Conservation (phyloP, 1,284 basidiomycete genomes). For the Microbotryum lychnidis-dioicae region DNA sequence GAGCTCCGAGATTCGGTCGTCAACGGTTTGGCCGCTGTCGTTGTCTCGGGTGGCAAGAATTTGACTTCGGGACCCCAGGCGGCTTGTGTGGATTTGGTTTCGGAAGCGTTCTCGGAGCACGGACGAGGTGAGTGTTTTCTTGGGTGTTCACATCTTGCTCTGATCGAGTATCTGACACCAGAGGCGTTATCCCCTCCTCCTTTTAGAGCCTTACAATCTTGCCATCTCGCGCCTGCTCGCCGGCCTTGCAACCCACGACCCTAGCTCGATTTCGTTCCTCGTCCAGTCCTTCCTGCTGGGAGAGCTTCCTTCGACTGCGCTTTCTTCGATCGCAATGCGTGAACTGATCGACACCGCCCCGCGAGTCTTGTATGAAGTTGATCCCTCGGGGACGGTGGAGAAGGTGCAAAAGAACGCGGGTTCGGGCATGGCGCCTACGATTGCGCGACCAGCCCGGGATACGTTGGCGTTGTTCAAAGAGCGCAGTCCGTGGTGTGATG, state of each 20-base stretch:
- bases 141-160: conserved; percentile 48
- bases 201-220: conserved; percentile 60
- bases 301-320: conserved; percentile 56
- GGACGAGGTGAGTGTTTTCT: conserved; percentile 42
- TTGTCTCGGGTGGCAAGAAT: conserved; percentile 62
- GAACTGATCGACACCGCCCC: conserved; percentile 51
- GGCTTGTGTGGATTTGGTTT: conserved; percentile 62
- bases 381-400: conserved; percentile 53
- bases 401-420: conserved; percentile 61
- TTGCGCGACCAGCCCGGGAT: conserved; percentile 75
- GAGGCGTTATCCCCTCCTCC: conserved; percentile 4
- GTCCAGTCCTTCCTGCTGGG: conserved; percentile 60
- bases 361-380: conserved; percentile 60
- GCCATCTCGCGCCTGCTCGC: conserved; percentile 61
- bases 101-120: conserved; percentile 64
- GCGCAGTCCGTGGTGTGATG: conserved; percentile 34
- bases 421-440: conserved; percentile 49
- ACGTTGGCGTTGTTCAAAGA: conserved; percentile 64
- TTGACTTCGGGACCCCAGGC: conserved; percentile 68
- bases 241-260: conserved; percentile 54
- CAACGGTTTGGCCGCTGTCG: conserved; percentile 67
- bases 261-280: conserved; percentile 58
- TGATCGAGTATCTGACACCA: conserved; percentile 4
- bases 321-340: conserved; percentile 60
- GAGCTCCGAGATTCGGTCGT: conserved; percentile 66